Evolutionary conservation across 192 early-diverging fungal species (phyloP), one percentile per base, ranked within the genome.

Genomic region (Linnemannia elongata): DNA sequence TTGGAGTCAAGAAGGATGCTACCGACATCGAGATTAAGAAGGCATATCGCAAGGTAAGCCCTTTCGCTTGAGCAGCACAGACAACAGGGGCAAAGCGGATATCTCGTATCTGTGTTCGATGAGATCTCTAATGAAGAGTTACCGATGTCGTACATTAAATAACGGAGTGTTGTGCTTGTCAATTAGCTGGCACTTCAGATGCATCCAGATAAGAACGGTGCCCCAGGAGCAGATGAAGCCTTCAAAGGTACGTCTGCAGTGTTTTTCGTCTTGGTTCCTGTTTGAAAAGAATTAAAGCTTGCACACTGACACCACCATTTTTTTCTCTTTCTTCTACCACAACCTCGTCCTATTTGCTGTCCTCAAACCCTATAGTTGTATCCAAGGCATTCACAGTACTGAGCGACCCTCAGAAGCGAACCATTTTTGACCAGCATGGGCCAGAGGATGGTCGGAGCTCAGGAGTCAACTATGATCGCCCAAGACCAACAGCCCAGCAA

Each of bases 141-240:
- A 39, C 44, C 12, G 39, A 24, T 27, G 13, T 39, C 30, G 18
- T 36, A 66, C 38, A 44, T 4, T 6, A 33, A 33, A 9, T 20
- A 52, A 52, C 18, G 17, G 18, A 52, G 1, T 13, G 44, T 45
- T 45, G 12, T 52, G 35, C 12, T 39, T 49, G 2, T 35, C 18
- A 5, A 6, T 45, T 82, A 97, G 93, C 90, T 97, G 49, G 98
- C 98, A 30, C 91, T 99, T 68, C 93, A 96, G 75, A 97, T 96
- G 85, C 98, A 99, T 78, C 98, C 98, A 0, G 98, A 99, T 80
- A 99, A 99, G 86, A 98, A 98, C 76, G 94, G 91, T 1, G 97
- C 98, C 10, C 97, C 97, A 6, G 97, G 98, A 22, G 97, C 97
- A 17, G 97, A 98, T 76, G 97, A 98, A 84, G 97, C 98, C 0